Evolutionary conservation across 164 flowering plant species (phyloP).

Genomic region (Dillenia turbinata): DNA sequence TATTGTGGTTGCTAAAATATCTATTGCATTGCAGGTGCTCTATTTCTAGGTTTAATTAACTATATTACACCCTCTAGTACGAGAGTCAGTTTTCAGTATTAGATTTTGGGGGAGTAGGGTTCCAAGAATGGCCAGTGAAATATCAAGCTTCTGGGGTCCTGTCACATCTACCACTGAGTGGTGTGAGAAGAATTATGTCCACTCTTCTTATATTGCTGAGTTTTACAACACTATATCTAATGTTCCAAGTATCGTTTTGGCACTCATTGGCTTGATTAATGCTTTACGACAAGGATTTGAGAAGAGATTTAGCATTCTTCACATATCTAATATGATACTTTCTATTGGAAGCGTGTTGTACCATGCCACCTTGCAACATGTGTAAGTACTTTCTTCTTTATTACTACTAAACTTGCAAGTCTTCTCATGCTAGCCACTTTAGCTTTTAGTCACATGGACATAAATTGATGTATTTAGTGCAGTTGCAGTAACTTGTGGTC

Average conservation of each 20-base stretch:
- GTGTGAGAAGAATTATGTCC: conserved; percentile 70
- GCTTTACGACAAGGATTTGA: conserved; percentile 79
- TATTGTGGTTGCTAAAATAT: no score
- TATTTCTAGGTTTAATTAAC: no score
- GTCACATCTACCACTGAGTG: conserved; percentile 81
- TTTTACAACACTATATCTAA: conserved; percentile 80
- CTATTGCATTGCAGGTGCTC: no score
- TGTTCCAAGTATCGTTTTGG: conserved; percentile 64
- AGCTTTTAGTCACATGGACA: no score
- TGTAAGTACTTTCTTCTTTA: conserved; percentile 40
- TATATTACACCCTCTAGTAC: no score
- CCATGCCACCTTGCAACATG: conserved; percentile 75
- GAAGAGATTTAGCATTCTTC: conserved; percentile 82
- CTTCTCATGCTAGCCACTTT: no score
- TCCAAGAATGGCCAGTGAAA: conserved; percentile 48
- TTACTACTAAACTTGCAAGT: no score
- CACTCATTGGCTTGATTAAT: conserved; percentile 67
- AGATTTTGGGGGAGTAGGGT: no score
- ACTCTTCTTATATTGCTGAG: conserved; percentile 75
- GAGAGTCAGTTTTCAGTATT: no score
- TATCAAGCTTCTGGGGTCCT: conserved; percentile 86
- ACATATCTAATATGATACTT: conserved; percentile 77
- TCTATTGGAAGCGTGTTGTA: conserved; percentile 78
- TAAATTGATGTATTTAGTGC: no score
- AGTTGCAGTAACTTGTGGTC: no score